These are phyloP conservation scores for Saccharomycodes ludwigii DNA, from an alignment of 805 yeast species.

Conservation along the genomic window DNA sequence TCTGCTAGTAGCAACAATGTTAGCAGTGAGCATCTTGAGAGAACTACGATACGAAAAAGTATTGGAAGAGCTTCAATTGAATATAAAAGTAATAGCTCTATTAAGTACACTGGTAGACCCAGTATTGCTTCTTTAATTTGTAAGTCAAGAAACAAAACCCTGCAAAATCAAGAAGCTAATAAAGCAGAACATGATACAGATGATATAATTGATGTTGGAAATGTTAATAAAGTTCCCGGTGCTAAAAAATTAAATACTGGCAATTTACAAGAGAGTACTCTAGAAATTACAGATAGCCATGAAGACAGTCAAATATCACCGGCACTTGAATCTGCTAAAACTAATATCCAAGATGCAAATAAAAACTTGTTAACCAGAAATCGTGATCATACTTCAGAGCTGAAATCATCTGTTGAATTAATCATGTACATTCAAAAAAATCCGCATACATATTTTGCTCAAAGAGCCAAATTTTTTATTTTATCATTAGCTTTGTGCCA, in stretches of 20 bases:
- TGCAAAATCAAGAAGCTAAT: neutral
- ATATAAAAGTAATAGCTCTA: slow-evolving; percentile 28
- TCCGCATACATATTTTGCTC: slow-evolving; percentile 60
- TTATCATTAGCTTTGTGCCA: slow-evolving; percentile 80
- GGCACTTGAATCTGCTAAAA: no score
- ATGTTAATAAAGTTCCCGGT: neutral
- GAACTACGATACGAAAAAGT: neutral
- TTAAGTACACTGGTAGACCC: slow-evolving; percentile 40
- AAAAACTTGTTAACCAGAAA: neutral
- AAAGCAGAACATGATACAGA: slow-evolving; percentile 6
- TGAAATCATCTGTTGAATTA: slow-evolving; percentile 52
- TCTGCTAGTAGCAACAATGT: neutral
- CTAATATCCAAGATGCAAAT: neutral
- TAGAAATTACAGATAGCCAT: no score
- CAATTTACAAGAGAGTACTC: no score
- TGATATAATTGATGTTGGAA: neutral
- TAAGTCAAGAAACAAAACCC: slow-evolving; percentile 3
- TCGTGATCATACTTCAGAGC: slow-evolving; percentile 13
- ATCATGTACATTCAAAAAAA: slow-evolving; percentile 56
- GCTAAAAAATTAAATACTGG: slow-evolving; percentile 2
- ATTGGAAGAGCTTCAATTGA: slow-evolving; percentile 26
- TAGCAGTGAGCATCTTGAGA: slow-evolving; percentile 1
- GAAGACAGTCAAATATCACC: neutral
- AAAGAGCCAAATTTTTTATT: slow-evolving; percentile 66
- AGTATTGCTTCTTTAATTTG: slow-evolving; percentile 38